These are phyloP conservation scores for Turnera subulata DNA, from an alignment of 345 rosid species.

Conservation along the genomic window DNA sequence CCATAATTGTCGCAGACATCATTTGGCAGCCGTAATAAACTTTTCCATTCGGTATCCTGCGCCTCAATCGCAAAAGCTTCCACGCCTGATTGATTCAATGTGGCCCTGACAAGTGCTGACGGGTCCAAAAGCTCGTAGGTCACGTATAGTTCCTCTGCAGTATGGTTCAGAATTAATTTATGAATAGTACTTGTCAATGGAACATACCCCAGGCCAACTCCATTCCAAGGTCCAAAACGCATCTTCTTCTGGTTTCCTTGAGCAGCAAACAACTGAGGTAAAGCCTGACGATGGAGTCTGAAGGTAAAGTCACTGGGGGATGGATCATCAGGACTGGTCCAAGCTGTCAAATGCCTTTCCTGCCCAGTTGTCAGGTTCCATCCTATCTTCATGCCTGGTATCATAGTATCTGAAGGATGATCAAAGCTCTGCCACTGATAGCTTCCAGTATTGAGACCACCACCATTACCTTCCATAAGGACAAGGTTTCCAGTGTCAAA, in stretches of 20 bases:
- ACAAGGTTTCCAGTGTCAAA: constrained; percentile 11
- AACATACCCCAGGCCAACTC: neutral
- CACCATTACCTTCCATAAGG: neutral
- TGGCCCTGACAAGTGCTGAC: neutral
- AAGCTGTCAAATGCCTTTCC: neutral
- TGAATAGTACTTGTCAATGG: neutral
- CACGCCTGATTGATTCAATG: neutral
- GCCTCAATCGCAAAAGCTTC: too few species aligned
- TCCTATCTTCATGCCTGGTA: constrained; percentile 10
- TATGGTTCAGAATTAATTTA: neutral
- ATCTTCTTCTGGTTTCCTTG: neutral
- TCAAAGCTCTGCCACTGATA: constrained; percentile 15
- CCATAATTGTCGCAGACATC: neutral
- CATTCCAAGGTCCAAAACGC: constrained; percentile 6
- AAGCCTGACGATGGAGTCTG: neutral
- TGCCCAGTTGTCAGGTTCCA: neutral
- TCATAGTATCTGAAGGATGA: neutral
- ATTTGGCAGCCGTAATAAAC: too few species aligned
- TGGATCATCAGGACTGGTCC: constrained; percentile 6
- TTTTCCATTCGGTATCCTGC: too few species aligned
- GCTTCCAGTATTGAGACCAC: too few species aligned
- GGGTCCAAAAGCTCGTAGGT: neutral
- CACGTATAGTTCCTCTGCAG: neutral
- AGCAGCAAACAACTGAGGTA: neutral
- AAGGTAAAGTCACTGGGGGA: neutral